Evolutionary conservation across 129 eudicot species (phyloP), one percentile per base, ranked within the genome.

Genomic region (Saposhnikovia divaricata): DNA sequence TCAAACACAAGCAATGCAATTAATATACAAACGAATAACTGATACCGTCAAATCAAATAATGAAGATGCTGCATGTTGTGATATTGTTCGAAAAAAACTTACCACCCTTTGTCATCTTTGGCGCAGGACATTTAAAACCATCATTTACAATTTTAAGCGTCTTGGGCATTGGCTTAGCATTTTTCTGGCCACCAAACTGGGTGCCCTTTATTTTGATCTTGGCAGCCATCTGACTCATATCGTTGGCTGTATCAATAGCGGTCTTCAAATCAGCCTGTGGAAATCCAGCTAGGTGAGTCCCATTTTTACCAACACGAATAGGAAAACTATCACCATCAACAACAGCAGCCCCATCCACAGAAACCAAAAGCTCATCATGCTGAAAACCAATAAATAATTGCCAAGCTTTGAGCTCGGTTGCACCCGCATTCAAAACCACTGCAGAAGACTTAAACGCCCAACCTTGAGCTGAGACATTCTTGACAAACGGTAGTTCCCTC

Each of bases 211-310:
- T 45, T 14, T 79, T 84, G 42, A 92, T 87, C 83, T 85, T 74
- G 8, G 80, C 86, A 70, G 85, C 45, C 83, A 92, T 92, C 81
- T 92, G 91, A 50, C 57, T 31, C 45, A 72, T 42, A 82, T 92
- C 98, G 9, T 85, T 83, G 0, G 99, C 99, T 1, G 98, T 92
- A 0, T 96, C 99, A 15, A 91, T 89, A 9, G 98, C 92, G 1
- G 98, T 94, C 85, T 85, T 90, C 83, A 94, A 84, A 88, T 91
- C 96, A 2, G 96, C 63, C 84, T 80, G 83, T 1, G 96, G 96
- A 23, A 75, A 91, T 4, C 98, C 98, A 2, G 89, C 93, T 13
- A 96, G 39, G 55, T 75, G 81, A 10, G 97, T 90, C 77, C 94
- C 97, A 18, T 92, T 92, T 68, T 85, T 86, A 57, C 90, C 93